phyloP scores from a whole-genome alignment of 2,329 filamentous ascomycete genomes.

The Monosporascus sp. region DNA sequence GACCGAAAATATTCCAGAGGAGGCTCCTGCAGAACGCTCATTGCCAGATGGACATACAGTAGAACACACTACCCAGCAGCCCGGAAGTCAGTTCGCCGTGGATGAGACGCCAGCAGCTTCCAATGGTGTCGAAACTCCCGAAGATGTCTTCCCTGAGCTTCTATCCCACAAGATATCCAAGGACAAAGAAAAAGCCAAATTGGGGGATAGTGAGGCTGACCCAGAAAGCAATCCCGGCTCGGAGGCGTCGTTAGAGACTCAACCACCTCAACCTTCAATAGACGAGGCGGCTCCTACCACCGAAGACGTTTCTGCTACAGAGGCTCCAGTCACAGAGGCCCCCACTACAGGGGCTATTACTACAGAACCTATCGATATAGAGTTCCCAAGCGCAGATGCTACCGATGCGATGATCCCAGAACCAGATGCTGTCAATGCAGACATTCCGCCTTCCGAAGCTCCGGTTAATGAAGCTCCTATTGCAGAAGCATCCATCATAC shows the following conservation, averaged over 20 bases:
- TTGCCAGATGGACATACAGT: background rate
- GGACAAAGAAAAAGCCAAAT: slow-evolving; percentile 29
- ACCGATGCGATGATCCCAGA: background rate
- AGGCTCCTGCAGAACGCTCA: background rate
- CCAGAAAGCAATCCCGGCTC: background rate
- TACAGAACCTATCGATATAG: background rate
- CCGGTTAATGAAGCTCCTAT: background rate
- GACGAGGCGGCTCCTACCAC: background rate
- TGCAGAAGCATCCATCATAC: too few relatives aligned
- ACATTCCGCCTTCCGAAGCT: too few relatives aligned
- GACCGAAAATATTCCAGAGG: slow-evolving; percentile 2
- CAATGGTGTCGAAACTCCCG: slow-evolving; percentile 1
- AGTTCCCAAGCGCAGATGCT: background rate
- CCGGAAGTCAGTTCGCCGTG: slow-evolving; percentile 10
- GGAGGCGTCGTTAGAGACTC: background rate
- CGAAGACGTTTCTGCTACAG: background rate
- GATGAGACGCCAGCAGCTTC: slow-evolving; percentile 23
- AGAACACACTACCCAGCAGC: slow-evolving; percentile 2
- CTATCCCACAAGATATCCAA: slow-evolving; percentile 30
- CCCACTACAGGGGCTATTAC: background rate
- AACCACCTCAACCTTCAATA: background rate
- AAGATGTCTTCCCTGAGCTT: slow-evolving; percentile 5
- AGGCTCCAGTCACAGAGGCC: background rate
- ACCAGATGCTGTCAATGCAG: too few relatives aligned
- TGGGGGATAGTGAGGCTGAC: background rate